These are phyloP conservation scores for Thozetella sp. DNA, from an alignment of 495 filamentous ascomycete species.

Conservation along the genomic window DNA sequence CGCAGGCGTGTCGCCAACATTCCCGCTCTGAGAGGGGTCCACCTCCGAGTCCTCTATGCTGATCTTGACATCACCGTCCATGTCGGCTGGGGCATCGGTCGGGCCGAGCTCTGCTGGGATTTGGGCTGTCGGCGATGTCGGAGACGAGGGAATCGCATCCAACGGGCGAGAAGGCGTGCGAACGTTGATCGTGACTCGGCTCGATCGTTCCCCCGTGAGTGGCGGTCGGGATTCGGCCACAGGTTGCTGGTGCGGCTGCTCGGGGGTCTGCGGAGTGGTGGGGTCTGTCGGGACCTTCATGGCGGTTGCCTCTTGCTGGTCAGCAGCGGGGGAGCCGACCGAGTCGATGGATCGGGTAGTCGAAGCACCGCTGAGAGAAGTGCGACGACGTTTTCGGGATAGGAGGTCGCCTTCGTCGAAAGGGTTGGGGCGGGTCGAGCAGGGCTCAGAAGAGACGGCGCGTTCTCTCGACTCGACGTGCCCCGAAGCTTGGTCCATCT, in stretches of 20 bases:
- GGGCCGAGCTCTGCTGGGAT: conserved; percentile 17
- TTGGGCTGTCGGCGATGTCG: conserved; percentile 41
- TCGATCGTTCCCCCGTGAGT: conserved; percentile 37
- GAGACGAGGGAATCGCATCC: conserved; percentile 43
- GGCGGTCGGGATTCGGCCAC: conserved; percentile 20
- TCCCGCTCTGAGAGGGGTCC: conserved; percentile 29
- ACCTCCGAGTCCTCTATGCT: conserved; percentile 43
- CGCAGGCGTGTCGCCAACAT: conserved; percentile 23
- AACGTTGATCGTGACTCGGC: conserved; percentile 55
- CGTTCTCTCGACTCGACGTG: conserved; percentile 54
- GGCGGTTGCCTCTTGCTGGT: conserved; percentile 27
- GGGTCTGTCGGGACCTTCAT: conserved; percentile 44
- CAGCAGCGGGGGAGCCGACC: conserved; percentile 19
- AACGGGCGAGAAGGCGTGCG: conserved; percentile 37
- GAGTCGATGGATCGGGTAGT: conserved; percentile 43
- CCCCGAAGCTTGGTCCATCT: conserved; percentile 56
- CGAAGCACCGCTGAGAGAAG: conserved; percentile 37
- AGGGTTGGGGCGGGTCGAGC: conserved; percentile 58
- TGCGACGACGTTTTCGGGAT: conserved; percentile 55
- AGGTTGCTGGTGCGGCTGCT: conserved; percentile 18
- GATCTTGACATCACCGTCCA: conserved; percentile 27
- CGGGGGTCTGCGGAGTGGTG: conserved; percentile 38
- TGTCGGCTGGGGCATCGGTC: conserved; percentile 1
- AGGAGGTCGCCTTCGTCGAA: conserved; percentile 53
- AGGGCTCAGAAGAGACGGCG: conserved; percentile 60